A percentile compares a stretch with the other conserved stretches of the same genome.
Evolutionary conservation across 2,329 filamentous ascomycete genomes (phyloP).

Genomic region (Diplodia scrobiculata): DNA sequence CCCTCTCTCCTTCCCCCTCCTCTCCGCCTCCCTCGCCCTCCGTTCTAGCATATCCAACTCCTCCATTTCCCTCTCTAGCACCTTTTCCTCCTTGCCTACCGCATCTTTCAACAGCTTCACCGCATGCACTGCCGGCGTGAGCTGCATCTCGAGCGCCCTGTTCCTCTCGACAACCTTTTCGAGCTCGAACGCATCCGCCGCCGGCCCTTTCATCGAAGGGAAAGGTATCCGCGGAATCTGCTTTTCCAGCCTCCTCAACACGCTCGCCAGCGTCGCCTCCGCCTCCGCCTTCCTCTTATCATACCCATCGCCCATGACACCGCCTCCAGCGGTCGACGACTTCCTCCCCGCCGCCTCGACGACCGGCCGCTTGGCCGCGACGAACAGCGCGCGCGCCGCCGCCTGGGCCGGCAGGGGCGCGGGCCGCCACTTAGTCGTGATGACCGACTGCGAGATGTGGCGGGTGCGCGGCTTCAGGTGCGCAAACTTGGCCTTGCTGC

Average conservation of each 20-base stretch:
- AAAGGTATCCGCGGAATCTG: conserved; percentile 67
- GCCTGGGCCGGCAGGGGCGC: conserved; percentile 48
- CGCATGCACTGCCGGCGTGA: conserved; percentile 65
- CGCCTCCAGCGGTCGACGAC: neutral
- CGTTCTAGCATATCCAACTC: conserved; percentile 55
- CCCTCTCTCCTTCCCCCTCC: conserved; percentile 54
- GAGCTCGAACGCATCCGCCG: conserved; percentile 60
- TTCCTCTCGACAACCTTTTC: conserved; percentile 66
- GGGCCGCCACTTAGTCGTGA: conserved; percentile 54
- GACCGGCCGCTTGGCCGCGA: conserved; percentile 64
- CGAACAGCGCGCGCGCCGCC: conserved; percentile 54
- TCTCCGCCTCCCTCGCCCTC: conserved; percentile 60
- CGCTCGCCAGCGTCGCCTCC: conserved; percentile 57
- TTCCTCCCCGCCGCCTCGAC: conserved; percentile 55
- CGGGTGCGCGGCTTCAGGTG: conserved; percentile 43
- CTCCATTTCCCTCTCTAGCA: conserved; percentile 60
- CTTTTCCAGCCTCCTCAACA: conserved; percentile 59
- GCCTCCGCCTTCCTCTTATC: conserved; percentile 54
- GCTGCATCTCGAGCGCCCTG: conserved; percentile 57
- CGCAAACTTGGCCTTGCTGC: conserved; percentile 32
- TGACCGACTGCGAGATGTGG: conserved; percentile 42
- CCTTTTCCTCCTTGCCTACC: conserved; percentile 58
- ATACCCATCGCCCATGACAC: neutral
- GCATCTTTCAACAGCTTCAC: conserved; percentile 63
- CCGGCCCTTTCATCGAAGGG: conserved; percentile 57